Conservation (phyloP, 768 basidiomycete genomes). For the Exidia glandulosa region DNA sequence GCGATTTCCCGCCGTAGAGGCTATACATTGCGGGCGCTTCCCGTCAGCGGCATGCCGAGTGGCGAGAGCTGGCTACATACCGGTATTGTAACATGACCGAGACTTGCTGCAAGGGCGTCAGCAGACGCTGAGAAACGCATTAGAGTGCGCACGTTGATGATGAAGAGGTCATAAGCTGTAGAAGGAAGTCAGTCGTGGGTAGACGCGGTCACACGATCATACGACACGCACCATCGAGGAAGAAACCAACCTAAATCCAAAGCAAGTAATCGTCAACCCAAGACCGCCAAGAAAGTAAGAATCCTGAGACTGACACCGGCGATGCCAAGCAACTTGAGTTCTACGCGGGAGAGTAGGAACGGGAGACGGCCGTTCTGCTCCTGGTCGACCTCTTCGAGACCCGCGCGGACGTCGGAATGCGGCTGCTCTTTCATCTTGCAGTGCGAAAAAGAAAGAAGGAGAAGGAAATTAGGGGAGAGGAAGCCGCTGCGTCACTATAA, state of each 20-base stretch:
- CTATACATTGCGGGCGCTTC: slow-evolving; percentile 23
- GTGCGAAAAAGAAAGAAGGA: too few species aligned
- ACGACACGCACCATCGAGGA: slow-evolving; percentile 45
- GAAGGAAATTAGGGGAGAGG: too few species aligned
- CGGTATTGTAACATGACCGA: slow-evolving; percentile 59
- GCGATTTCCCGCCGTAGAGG: slow-evolving; percentile 38
- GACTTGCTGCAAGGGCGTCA: slow-evolving; percentile 35
- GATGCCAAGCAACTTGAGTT: slow-evolving; percentile 51
- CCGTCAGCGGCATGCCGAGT: slow-evolving; percentile 10
- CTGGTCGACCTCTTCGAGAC: neutral
- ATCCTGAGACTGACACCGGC: slow-evolving; percentile 36
- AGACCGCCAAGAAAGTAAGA: slow-evolving; percentile 4
- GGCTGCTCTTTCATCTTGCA: neutral
- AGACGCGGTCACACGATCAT: neutral
- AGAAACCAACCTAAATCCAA: slow-evolving; percentile 47
- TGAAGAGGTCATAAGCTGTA: slow-evolving; percentile 58
- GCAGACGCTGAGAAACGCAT: neutral
- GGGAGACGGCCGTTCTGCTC: slow-evolving; percentile 19
- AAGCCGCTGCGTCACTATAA: too few species aligned
- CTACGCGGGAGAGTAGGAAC: slow-evolving; percentile 30
- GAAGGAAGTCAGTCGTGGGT: neutral
- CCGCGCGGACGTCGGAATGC: neutral
- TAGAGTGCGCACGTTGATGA: slow-evolving; percentile 43
- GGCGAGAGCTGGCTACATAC: neutral
- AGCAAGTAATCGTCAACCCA: neutral